Conservation (phyloP, 2,329 filamentous ascomycete species). For the Pseudocercospora crystallina region DNA sequence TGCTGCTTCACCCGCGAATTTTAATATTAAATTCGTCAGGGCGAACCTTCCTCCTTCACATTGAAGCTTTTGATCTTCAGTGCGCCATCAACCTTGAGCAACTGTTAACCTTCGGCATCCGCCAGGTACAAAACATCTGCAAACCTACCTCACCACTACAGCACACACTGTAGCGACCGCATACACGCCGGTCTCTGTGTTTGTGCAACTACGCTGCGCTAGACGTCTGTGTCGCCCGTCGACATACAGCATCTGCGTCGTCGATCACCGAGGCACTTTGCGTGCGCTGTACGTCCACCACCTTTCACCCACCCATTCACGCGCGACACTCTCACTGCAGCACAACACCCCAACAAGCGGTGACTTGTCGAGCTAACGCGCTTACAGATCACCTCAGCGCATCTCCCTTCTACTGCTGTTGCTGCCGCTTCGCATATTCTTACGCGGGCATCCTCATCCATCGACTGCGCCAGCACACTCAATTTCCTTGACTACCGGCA, state of each 20-base stretch:
- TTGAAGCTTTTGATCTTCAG: slow-evolving; percentile 23
- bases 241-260: not conserved
- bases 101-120: slow-evolving; percentile 25
- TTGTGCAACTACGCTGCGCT: slow-evolving; percentile 10
- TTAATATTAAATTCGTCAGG: slow-evolving; percentile 20
- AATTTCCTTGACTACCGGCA: slow-evolving; percentile 11
- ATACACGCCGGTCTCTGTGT: not conserved
- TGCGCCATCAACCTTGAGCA: slow-evolving; percentile 29
- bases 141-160: slow-evolving; percentile 10
- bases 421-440: slow-evolving; percentile 8
- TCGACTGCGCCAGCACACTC: slow-evolving; percentile 12
- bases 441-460: slow-evolving; percentile 4
- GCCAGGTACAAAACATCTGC: slow-evolving; percentile 25
- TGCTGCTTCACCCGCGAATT: slow-evolving; percentile 15
- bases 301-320: not conserved
- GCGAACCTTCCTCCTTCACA: slow-evolving; percentile 15
- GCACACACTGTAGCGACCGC: not conserved
- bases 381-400: slow-evolving; percentile 3
- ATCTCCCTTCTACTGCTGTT: not conserved
- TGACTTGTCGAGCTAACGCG: slow-evolving; percentile 7
- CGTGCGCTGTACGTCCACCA: not conserved
- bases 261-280: slow-evolving; percentile 4
- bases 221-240: slow-evolving; percentile 9
- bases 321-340: not conserved
- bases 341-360: not conserved